Conservation (phyloP, 1,284 basidiomycete genomes). For the Afroboletus lepidellus region DNA sequence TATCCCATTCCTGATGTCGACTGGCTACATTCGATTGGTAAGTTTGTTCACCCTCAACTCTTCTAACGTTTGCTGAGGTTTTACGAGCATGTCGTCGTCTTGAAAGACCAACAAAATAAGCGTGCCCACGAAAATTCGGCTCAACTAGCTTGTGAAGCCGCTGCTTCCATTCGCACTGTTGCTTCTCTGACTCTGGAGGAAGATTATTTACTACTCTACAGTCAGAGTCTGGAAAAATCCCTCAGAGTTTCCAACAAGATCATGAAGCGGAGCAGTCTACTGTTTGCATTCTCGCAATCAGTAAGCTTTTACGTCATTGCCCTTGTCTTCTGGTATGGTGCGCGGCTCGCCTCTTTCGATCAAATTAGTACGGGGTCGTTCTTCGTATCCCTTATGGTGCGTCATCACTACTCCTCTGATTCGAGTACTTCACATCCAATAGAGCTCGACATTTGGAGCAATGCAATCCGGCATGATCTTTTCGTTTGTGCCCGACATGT, state of each 20-base stretch:
- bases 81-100: constrained; percentile 69
- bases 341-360: constrained; percentile 58
- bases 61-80: constrained; percentile 12
- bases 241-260: constrained; percentile 63
- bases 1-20: constrained; percentile 81
- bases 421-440: constrained; percentile 4
- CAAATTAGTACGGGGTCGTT: constrained; percentile 70
- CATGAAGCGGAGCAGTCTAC: constrained; percentile 69
- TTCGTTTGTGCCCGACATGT: constrained; percentile 91
- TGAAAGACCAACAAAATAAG: constrained; percentile 90
- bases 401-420: constrained; percentile 30
- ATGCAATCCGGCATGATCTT: constrained; percentile 88
- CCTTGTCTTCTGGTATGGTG: constrained; percentile 86
- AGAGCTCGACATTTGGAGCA: constrained; percentile 72
- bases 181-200: constrained; percentile 86
- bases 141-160: constrained; percentile 91
- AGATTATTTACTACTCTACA: constrained; percentile 74
- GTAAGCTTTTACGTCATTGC: constrained; percentile 85
- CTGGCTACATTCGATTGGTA: constrained; percentile 86
- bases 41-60: constrained; percentile 26
- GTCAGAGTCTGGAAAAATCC: constrained; percentile 70
- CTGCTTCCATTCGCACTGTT: constrained; percentile 92
- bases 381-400: constrained; percentile 82
- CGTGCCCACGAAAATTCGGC: constrained; percentile 81
- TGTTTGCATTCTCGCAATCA: constrained; percentile 82